phyloP scores from a whole-genome alignment of 2,329 filamentous ascomycete genomes.

The Ramichloridium luteum region DNA sequence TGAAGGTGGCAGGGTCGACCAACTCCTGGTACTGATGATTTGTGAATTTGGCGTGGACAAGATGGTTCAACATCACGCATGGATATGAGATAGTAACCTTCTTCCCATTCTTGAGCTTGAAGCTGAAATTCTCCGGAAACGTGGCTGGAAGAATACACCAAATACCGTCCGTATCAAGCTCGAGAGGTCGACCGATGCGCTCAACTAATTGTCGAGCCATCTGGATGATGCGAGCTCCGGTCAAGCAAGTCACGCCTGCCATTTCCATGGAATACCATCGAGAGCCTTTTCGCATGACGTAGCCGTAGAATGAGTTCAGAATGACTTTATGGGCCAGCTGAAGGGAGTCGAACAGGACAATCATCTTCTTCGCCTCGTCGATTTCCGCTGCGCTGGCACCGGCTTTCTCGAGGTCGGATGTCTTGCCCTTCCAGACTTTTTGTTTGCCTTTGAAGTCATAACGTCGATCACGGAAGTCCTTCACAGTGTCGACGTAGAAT shows the following conservation, averaged over 20 bases:
- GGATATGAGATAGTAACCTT: conserved; percentile 95
- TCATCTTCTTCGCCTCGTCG: conserved; percentile 97
- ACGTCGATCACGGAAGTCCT: conserved; percentile 87
- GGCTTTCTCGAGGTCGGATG: conserved; percentile 68
- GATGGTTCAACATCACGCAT: conserved; percentile 97
- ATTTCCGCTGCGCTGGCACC: conserved; percentile 66
- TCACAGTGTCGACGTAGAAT: conserved; percentile 94
- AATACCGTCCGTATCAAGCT: conserved; percentile 96
- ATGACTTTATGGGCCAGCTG: conserved; percentile 98
- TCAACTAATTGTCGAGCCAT: conserved; percentile 90
- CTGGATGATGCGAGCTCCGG: conserved; percentile 92
- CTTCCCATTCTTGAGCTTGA: conserved; percentile 91
- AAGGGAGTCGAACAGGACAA: conserved; percentile 85
- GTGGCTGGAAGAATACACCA: conserved; percentile 98
- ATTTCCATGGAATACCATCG: conserved; percentile 99
- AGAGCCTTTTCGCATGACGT: conserved; percentile 98
- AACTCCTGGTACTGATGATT: conserved; percentile 96
- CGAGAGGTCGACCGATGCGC: conserved; percentile 78
- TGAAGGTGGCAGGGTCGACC: conserved; percentile 63
- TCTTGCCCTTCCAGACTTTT: conserved; percentile 97
- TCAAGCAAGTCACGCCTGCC: conserved; percentile 95
- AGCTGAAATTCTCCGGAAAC: conserved; percentile 91
- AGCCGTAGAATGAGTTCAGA: conserved; percentile 96
- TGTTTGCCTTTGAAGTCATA: conserved; percentile 98
- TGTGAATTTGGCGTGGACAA: conserved; percentile 88